Evolutionary conservation across 495 filamentous ascomycete genomes (phyloP).

Genomic region (Gamarada debralockiae): DNA sequence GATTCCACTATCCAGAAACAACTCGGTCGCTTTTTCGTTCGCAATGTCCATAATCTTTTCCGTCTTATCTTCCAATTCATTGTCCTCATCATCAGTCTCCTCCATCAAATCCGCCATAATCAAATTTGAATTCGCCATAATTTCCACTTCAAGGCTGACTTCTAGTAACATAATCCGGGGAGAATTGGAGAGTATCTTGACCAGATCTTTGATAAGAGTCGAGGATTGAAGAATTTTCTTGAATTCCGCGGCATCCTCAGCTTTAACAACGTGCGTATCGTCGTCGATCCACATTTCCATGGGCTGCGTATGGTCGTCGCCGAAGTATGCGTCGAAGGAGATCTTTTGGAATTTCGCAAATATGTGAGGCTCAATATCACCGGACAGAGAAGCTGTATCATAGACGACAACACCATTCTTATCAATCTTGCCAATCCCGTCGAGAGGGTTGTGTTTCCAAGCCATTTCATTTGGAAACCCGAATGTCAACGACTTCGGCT

Average conservation of each 20-base stretch:
- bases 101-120: neutral
- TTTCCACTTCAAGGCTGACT: neutral
- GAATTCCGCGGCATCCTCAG: neutral
- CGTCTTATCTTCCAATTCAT: neutral
- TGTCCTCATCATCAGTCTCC: neutral
- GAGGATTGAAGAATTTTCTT: neutral
- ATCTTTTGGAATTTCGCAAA: constrained; percentile 2
- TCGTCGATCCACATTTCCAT: constrained; percentile 6
- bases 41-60: constrained; percentile 1
- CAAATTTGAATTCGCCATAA: constrained; percentile 2
- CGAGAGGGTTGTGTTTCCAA: constrained; percentile 1
- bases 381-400: neutral
- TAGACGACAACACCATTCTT: neutral
- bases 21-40: constrained; percentile 2
- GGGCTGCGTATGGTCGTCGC: neutral
- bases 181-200: neutral
- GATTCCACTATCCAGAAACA: neutral
- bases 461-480: neutral
- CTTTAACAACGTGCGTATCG: neutral
- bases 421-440: neutral
- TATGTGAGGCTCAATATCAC: neutral
- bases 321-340: neutral
- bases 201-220: neutral
- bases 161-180: neutral
- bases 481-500: neutral